A percentile compares a stretch with the other conserved stretches of the same genome.
These are phyloP conservation scores for Rhodotorula glutinis DNA, from an alignment of 1,284 basidiomycete genomes.

Conservation along the genomic window DNA sequence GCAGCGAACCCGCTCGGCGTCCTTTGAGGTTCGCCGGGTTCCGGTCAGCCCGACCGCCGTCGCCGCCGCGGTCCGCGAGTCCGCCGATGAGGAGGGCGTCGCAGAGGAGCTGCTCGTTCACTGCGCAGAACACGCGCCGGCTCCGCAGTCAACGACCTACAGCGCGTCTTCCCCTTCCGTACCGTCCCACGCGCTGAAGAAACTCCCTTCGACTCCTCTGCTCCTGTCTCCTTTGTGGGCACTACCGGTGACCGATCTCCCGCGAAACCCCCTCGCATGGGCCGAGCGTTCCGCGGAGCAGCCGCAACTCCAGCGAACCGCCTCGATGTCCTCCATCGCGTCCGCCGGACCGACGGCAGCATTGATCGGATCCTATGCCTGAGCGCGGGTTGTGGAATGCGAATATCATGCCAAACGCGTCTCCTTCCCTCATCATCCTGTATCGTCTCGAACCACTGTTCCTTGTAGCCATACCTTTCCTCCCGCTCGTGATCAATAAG, in stretches of 20 bases:
- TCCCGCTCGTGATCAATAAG: too few species aligned
- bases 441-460: background rate
- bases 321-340: background rate
- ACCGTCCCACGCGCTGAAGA: background rate
- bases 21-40: background rate
- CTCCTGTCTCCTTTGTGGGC: background rate
- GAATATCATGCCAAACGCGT: background rate
- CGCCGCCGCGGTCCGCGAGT: background rate
- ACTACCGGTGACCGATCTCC: background rate
- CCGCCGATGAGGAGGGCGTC: background rate
- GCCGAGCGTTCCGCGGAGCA: background rate
- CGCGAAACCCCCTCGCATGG: background rate
- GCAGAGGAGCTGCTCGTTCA: background rate
- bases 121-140: background rate
- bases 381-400: background rate
- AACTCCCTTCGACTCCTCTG: background rate
- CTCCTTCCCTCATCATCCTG: background rate
- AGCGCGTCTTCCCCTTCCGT: background rate
- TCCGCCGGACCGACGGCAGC: background rate
- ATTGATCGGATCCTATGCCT: background rate
- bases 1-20: background rate
- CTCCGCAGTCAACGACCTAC: background rate
- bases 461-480: too few species aligned
- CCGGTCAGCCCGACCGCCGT: background rate
- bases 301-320: background rate